These are phyloP conservation scores for Lentinula lateritia DNA, from an alignment of 768 basidiomycete species.

Conservation along the genomic window DNA sequence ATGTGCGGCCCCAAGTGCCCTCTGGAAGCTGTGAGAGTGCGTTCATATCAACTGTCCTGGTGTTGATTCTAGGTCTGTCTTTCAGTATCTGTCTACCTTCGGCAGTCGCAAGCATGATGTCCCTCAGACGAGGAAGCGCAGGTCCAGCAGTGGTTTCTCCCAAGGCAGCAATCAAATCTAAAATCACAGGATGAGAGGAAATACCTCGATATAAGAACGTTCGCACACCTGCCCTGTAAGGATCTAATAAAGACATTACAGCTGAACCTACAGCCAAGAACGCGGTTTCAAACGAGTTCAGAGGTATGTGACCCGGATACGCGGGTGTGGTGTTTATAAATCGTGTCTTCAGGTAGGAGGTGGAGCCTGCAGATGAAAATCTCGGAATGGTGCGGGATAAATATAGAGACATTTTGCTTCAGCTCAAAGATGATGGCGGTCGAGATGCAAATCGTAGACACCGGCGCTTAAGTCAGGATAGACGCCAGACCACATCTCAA, in stretches of 20 bases:
- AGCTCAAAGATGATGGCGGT: no score
- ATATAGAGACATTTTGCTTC: not conserved
- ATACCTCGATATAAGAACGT: not conserved
- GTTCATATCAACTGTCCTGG: slow-evolving; percentile 68
- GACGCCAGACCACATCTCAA: no score
- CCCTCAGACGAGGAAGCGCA: slow-evolving; percentile 69
- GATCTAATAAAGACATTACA: slow-evolving; percentile 74
- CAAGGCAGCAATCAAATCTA: slow-evolving; percentile 94
- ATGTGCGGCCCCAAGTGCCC: slow-evolving; percentile 81
- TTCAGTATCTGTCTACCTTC: slow-evolving; percentile 85
- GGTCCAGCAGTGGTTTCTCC: slow-evolving; percentile 89
- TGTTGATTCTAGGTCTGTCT: slow-evolving; percentile 78
- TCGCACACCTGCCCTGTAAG: slow-evolving; percentile 69
- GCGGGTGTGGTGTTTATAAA: slow-evolving; percentile 29
- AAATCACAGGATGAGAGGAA: not conserved
- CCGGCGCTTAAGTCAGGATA: not conserved
- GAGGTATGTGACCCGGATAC: slow-evolving; percentile 78
- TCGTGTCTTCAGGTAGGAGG: not conserved
- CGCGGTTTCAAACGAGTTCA: slow-evolving; percentile 77
- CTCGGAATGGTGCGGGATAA: not conserved
- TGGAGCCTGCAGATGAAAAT: not conserved
- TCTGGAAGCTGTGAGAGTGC: slow-evolving; percentile 61
- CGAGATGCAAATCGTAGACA: no score
- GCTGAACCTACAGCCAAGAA: slow-evolving; percentile 86
- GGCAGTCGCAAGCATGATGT: slow-evolving; percentile 67